Percentiles rank a stretch among this genome's conserved stretches.
These are phyloP conservation scores for Dendrocalamus latiflorus DNA, from an alignment of 202 grass and related monocot genomes.

Conservation along the genomic window DNA sequence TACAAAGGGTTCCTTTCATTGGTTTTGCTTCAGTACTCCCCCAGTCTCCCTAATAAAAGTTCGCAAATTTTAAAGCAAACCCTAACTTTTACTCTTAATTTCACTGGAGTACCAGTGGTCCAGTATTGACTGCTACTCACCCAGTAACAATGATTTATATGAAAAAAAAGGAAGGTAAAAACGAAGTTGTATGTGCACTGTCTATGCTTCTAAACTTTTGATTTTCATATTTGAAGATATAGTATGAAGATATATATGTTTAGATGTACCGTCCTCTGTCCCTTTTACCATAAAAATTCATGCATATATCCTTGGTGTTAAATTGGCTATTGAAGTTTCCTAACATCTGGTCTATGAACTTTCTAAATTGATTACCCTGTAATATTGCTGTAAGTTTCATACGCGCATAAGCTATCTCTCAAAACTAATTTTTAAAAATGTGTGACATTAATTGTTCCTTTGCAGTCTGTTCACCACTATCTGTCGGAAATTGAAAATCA, in stretches of 20 bases:
- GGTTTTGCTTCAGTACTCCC: not conserved
- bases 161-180: not conserved
- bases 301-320: not conserved
- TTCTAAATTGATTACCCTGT: not conserved
- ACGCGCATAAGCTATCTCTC: not conserved
- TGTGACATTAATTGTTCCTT: conserved; percentile 12
- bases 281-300: not conserved
- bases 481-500: conserved; percentile 52
- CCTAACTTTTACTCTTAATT: not conserved
- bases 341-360: not conserved
- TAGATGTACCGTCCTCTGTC: not conserved
- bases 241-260: not conserved
- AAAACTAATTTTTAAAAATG: not conserved
- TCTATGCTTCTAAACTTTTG: not conserved
- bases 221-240: not conserved
- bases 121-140: not conserved
- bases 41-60: not conserved
- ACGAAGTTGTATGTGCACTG: not conserved
- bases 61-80: not conserved
- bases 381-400: not conserved
- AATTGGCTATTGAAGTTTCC: not conserved
- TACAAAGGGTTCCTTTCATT: not conserved
- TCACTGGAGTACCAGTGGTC: not conserved
- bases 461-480: conserved; percentile 54
- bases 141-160: not conserved